These are phyloP conservation scores for Leccinum ochraceum DNA, from an alignment of 768 basidiomycete species.

Conservation along the genomic window DNA sequence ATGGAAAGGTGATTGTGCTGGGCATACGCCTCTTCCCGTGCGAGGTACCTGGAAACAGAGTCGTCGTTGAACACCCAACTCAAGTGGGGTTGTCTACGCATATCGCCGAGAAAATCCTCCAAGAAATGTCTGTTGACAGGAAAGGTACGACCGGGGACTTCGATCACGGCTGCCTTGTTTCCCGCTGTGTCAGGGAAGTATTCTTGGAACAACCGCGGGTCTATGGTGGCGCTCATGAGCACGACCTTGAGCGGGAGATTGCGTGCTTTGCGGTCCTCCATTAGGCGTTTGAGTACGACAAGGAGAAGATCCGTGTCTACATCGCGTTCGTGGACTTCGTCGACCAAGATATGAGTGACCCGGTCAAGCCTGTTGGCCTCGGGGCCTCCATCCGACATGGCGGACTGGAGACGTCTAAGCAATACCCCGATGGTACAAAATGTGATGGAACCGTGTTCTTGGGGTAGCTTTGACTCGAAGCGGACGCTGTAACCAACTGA, in stretches of 20 bases:
- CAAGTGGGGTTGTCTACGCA: constrained; percentile 42
- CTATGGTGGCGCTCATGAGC: constrained; percentile 96
- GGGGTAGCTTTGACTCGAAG: constrained; percentile 80
- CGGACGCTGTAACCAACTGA: constrained; percentile 91
- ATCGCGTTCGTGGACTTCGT: constrained; percentile 96
- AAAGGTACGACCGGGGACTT: constrained; percentile 89
- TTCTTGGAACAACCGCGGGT: constrained; percentile 82
- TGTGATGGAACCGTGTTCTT: constrained; percentile 80
- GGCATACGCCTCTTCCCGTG: constrained; percentile 49
- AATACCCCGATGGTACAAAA: constrained; percentile 95
- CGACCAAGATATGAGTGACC: constrained; percentile 88
- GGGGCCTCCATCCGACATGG: constrained; percentile 47
- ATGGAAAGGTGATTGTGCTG: not conserved
- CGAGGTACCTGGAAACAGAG: constrained; percentile 68
- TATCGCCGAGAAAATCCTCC: constrained; percentile 67
- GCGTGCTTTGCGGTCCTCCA: constrained; percentile 70
- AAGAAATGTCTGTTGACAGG: constrained; percentile 82
- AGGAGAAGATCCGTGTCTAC: constrained; percentile 90
- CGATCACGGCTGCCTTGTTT: constrained; percentile 65
- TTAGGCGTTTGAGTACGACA: constrained; percentile 82
- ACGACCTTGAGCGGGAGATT: constrained; percentile 80
- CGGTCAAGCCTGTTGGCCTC: constrained; percentile 56
- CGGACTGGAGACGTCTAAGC: constrained; percentile 80
- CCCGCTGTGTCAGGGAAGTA: constrained; percentile 76
- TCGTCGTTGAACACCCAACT: constrained; percentile 74